phyloP scores from a whole-genome alignment of 208 protist genomes.

The Acanthamoeba castellanii region DNA sequence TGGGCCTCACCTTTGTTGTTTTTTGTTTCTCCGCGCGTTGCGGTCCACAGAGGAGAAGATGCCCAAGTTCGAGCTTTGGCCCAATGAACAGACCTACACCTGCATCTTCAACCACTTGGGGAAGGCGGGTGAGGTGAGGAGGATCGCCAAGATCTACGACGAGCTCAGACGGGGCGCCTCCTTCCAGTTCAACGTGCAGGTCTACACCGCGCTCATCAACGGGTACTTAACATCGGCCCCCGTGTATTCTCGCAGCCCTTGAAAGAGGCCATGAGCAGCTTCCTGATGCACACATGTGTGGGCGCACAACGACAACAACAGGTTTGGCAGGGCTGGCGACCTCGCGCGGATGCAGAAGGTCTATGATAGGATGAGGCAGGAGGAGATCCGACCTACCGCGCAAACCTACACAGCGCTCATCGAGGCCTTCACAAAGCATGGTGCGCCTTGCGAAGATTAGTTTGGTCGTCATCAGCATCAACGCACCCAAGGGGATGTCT shows the following conservation, averaged over 20 bases:
- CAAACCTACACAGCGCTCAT: neutral
- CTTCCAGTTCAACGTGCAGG: neutral
- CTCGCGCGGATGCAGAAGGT: slow-evolving; percentile 37
- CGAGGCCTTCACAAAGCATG: neutral
- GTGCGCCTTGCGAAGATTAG: neutral
- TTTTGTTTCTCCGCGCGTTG: neutral
- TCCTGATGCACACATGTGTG: neutral
- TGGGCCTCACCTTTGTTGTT: neutral
- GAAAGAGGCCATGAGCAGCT: neutral
- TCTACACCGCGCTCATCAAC: neutral
- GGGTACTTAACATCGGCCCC: neutral
- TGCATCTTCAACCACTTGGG: slow-evolving; percentile 44
- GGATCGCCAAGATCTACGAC: neutral
- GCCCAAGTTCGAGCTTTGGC: neutral
- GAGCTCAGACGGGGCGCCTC: neutral
- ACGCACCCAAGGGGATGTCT: neutral
- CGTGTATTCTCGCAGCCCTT: neutral
- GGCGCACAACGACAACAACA: too few species aligned
- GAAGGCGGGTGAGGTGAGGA: neutral
- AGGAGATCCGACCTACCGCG: neutral
- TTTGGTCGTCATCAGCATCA: neutral
- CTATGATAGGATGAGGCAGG: neutral
- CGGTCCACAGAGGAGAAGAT: neutral
- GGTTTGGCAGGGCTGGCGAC: neutral
- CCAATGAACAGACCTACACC: slow-evolving; percentile 25